Evolutionary conservation across 306 rosid species (phyloP).

Genomic region (Cicer yamashitae): DNA sequence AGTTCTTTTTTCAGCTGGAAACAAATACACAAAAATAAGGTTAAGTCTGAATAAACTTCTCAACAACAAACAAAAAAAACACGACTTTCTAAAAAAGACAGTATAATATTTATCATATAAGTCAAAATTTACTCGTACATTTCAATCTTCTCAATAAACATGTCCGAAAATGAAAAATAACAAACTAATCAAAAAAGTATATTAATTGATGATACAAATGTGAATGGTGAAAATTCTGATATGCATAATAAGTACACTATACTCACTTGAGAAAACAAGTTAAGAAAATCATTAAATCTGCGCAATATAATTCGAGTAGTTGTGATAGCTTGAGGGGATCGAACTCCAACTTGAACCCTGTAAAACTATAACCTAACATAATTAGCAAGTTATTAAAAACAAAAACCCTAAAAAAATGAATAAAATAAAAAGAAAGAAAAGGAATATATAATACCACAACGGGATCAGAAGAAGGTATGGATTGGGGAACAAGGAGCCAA

Average conservation of each 20-base stretch:
- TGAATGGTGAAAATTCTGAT: background rate
- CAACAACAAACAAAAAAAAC: background rate
- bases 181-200: too few relatives aligned
- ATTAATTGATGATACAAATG: conserved; percentile 13
- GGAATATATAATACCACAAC: conserved; percentile 57
- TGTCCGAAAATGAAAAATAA: background rate
- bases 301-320: conserved; percentile 65
- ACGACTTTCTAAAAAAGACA: background rate
- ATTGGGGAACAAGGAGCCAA: conserved; percentile 64
- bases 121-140: background rate
- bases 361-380: conserved; percentile 64
- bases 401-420: background rate
- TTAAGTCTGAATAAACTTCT: background rate
- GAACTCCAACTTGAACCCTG: conserved; percentile 85
- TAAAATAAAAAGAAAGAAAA: background rate
- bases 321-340: conserved; percentile 86
- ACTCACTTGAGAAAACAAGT: conserved; percentile 74
- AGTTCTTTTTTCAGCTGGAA: conserved; percentile 72
- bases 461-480: conserved; percentile 67
- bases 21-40: conserved; percentile 16
- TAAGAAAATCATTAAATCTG: conserved; percentile 80
- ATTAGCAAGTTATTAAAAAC: conserved; percentile 21
- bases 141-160: background rate
- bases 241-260: background rate
- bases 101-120: background rate